Evolutionary conservation across 2,329 filamentous ascomycete genomes (phyloP), one percentile per base, ranked within the genome.

Genomic region (Phaeophleospora eucalypticola): DNA sequence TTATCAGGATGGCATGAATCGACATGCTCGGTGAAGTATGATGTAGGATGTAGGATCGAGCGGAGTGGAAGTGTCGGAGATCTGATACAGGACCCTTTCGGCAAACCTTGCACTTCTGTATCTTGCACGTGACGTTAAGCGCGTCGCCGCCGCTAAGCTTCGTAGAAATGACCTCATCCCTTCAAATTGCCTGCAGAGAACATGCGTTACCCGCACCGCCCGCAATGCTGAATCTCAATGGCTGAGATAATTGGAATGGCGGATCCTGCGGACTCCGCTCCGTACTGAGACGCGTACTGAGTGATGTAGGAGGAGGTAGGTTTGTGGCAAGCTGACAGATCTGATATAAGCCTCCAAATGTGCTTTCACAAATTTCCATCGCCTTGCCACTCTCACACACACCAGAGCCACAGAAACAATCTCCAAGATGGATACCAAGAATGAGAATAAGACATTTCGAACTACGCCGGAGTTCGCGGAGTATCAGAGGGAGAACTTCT

Each of bases 401-500:
- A n/a, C n/a, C n/a, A n/a, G n/a, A n/a, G n/a, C n/a, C n/a, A n/a
- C n/a, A 19, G 6, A 24, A 3, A 36, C 29, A 10, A 20, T 10
- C 17, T 7, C 24, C 38, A 46, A 24, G 14, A 71, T 71, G 67
- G 77, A 81, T 57, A 70, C 72, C 7, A 72, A 71, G 3, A 78
- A 75, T 48, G 72, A 74, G 8, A 78, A 80, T 53, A 73, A 75
- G 43, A 59, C 74, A 37, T 61, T 63, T 42, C 66, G 77, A 50
- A 70, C 65, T 27, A 79, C 76, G 2, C 76, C 76, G 9, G 73
- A 80, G 63, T 80, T 73, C 65, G 73, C 66, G 9, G 64, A 77
- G 7, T 79, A 79, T 56, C 77, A 81, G 56, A 69, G 76, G 12
- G 71, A 80, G 47, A 72, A 75, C 52, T 79, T 81, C 58, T 78